Evolutionary conservation across 2,329 filamentous ascomycete species (phyloP), one percentile per base, ranked within the genome.

Genomic region (Nannizzia gypsea): DNA sequence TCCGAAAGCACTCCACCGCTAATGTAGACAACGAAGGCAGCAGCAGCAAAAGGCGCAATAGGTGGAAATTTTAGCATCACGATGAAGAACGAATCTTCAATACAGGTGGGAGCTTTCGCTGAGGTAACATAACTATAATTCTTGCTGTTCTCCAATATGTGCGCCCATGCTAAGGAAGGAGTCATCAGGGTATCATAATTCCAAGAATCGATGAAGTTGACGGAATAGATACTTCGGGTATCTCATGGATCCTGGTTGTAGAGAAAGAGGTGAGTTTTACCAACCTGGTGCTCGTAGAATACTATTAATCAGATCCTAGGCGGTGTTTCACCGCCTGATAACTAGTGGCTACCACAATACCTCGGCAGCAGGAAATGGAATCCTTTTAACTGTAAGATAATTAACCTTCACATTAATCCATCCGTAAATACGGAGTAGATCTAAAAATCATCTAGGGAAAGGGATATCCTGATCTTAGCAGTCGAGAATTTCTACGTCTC

Each of bases 401-500:
- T 24, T 44, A 3, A 63, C 48, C 55, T 52, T 60, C 34, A 3
- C 15, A 26, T 50, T 44, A 2, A 50, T 50, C 15, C 17, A 46
- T 17, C 15, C 9, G 11, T 6, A 50, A 34, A 13, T 13, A 24
- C 44, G 9, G 9, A 3, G 20, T 26, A 26, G 44, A 24, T 11
- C 20, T 31, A 54, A 24, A 34, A 1, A 8, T n/a, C 24, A 60
- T 40, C 8, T 57, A 83, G 80, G 83, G 79, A 0, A 86, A 86
- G 75, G 83, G 83, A 2, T 86, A 85, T 64, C 83, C 83, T 1
- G 83, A 86, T 65, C 69, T 86, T 26, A 73, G 76, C 34, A 83
- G 82, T 6, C 76, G 83, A 40, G 72, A 72, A 1, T 80, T 86
- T 63, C 68, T 84, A 34, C 77, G 74, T 36, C 70, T 71, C 26